A percentile compares a stretch with the other conserved stretches of the same genome.
These are phyloP conservation scores for Aspergillus carbonarius DNA, from an alignment of 2,329 filamentous ascomycete genomes.

Conservation along the genomic window DNA sequence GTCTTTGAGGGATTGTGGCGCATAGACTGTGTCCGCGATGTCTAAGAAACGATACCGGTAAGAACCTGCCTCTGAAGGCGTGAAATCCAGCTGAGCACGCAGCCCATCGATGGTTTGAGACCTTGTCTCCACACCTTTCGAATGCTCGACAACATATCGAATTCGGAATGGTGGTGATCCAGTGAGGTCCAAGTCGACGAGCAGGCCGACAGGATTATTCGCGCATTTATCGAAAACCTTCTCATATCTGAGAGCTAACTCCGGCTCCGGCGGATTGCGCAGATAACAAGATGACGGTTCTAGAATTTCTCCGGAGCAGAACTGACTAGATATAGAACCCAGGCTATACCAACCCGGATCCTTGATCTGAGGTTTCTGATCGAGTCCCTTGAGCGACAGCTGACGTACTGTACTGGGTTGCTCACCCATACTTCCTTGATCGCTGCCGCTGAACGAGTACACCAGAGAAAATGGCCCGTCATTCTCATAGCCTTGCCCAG, in stretches of 20 bases:
- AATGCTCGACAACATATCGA: constrained; percentile 68
- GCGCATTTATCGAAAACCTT: constrained; percentile 94
- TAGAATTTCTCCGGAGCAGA: constrained; percentile 82
- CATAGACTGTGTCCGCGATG: constrained; percentile 81
- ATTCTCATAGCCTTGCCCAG: constrained; percentile 56
- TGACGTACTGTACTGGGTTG: constrained; percentile 59
- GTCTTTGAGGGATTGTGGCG: constrained; percentile 61
- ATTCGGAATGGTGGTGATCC: constrained; percentile 91
- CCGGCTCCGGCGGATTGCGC: constrained; percentile 85
- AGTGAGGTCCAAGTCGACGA: constrained; percentile 83
- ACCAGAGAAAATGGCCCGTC: constrained; percentile 70
- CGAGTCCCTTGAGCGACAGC: constrained; percentile 56
- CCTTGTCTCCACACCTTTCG: constrained; percentile 55
- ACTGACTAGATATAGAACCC: constrained; percentile 73
- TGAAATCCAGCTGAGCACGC: constrained; percentile 79
- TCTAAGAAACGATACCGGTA: constrained; percentile 84
- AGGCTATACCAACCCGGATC: constrained; percentile 85
- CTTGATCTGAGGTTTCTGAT: constrained; percentile 67
- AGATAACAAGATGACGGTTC: constrained; percentile 93
- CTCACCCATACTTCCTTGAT: constrained; percentile 67
- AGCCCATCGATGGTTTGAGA: constrained; percentile 65
- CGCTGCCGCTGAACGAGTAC: constrained; percentile 79
- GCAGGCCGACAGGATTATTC: constrained; percentile 85
- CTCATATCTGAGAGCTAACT: constrained; percentile 69
- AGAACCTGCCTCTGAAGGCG: constrained; percentile 74